Percentiles rank a stretch among this genome's conserved stretches.
phyloP scores from a whole-genome alignment of 2,329 filamentous ascomycete species.

The Venturia aucupariae region DNA sequence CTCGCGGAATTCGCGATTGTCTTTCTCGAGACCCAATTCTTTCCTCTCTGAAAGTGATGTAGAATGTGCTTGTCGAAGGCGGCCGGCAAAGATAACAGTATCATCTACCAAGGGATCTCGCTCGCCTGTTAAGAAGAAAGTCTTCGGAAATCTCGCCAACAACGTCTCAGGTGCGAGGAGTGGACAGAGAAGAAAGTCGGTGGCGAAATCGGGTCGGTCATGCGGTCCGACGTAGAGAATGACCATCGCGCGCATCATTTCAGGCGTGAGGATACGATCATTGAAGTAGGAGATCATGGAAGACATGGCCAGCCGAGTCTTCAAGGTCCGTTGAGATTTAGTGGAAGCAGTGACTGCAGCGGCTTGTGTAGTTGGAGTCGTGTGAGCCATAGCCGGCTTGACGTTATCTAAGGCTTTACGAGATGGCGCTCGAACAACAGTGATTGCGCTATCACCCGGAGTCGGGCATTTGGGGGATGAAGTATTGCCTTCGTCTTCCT shows the following conservation, averaged over 20 bases:
- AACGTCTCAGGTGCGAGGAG: slow-evolving; percentile 79
- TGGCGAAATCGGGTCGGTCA: slow-evolving; percentile 83
- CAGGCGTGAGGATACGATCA: slow-evolving; percentile 85
- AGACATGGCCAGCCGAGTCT: slow-evolving; percentile 83
- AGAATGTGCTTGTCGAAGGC: slow-evolving; percentile 69
- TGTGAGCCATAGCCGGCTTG: slow-evolving; percentile 17
- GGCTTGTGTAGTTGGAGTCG: slow-evolving; percentile 11
- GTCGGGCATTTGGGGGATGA: not conserved
- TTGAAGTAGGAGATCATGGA: slow-evolving; percentile 99
- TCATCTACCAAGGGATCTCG: slow-evolving; percentile 93
- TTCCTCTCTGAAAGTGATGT: slow-evolving; percentile 46
- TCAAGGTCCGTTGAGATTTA: slow-evolving; percentile 43
- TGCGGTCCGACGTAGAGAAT: slow-evolving; percentile 94
- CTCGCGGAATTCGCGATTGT: slow-evolving; percentile 49
- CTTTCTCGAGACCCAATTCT: slow-evolving; percentile 46
- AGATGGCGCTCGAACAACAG: slow-evolving; percentile 29
- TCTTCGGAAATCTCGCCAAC: slow-evolving; percentile 82
- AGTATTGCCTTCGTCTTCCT: slow-evolving; percentile 13
- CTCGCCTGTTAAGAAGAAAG: slow-evolving; percentile 89
- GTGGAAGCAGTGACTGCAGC: slow-evolving; percentile 30
- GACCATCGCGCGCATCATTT: slow-evolving; percentile 99
- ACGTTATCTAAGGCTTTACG: slow-evolving; percentile 25
- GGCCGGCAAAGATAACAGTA: slow-evolving; percentile 88
- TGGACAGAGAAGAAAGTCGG: slow-evolving; percentile 83
- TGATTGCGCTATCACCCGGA: slow-evolving; percentile 19